A percentile compares a stretch with the other conserved stretches of the same genome.
Conservation (phyloP, 345 rosid genomes). For the Passiflora organensis region DNA sequence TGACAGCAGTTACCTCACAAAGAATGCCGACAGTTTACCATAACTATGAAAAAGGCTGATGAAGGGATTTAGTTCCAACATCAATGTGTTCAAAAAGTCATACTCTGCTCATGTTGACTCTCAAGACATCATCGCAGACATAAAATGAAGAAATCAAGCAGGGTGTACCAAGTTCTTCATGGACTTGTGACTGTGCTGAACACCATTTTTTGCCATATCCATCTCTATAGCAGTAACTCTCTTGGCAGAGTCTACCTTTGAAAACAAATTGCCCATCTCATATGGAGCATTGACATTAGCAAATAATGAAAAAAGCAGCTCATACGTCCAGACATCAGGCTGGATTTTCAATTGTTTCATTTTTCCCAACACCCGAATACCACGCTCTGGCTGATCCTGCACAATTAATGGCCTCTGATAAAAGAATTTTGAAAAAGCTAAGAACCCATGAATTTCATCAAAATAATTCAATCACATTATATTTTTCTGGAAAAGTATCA, state of each 20-base stretch:
- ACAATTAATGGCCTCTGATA: slow-evolving; percentile 9
- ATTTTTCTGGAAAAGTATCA: too few relatives aligned
- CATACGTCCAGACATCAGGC: slow-evolving; percentile 61
- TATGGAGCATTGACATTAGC: slow-evolving; percentile 70
- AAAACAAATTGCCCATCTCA: slow-evolving; percentile 51
- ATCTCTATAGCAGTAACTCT: slow-evolving; percentile 63
- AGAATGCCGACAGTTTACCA: neutral
- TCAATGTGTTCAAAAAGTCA: neutral
- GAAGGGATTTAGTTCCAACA: too few relatives aligned
- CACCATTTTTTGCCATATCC: slow-evolving; percentile 66
- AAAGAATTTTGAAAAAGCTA: slow-evolving; percentile 3
- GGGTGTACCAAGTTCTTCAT: slow-evolving; percentile 55
- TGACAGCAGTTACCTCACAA: neutral
- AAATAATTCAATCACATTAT: neutral
- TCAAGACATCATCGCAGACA: neutral
- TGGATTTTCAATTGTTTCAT: slow-evolving; percentile 56
- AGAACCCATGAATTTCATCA: neutral
- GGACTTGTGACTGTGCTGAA: slow-evolving; percentile 59
- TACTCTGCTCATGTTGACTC: neutral
- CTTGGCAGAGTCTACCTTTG: slow-evolving; percentile 51
- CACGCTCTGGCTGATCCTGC: slow-evolving; percentile 84
- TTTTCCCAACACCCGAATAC: slow-evolving; percentile 53
- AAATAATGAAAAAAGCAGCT: slow-evolving; percentile 65
- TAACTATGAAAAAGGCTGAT: too few relatives aligned
- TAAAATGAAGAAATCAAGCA: slow-evolving; percentile 7